phyloP scores from a whole-genome alignment of 345 rosid genomes.

The Trapa incisa region DNA sequence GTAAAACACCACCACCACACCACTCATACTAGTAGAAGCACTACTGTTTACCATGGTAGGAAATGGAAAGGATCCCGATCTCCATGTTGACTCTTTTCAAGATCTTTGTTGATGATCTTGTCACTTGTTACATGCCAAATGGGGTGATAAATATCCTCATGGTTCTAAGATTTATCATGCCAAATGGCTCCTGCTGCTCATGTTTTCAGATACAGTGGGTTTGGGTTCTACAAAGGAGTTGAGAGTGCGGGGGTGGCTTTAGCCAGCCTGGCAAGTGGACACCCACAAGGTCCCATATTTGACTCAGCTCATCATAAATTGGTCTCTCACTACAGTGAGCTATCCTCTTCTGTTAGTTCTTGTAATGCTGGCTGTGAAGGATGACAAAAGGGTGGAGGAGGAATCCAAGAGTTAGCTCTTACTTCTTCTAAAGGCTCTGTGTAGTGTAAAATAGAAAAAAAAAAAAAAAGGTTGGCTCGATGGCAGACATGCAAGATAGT shows the following conservation, averaged over 20 bases:
- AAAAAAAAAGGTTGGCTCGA: no score
- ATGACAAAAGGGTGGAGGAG: slow-evolving; percentile 15
- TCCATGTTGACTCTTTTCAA: background rate
- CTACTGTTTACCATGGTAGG: background rate
- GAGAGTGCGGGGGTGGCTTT: slow-evolving; percentile 93
- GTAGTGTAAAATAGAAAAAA: no score
- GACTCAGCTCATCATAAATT: slow-evolving; percentile 49
- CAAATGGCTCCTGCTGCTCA: background rate
- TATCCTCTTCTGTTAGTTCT: slow-evolving; percentile 61
- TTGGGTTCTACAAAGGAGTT: slow-evolving; percentile 64
- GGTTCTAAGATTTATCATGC: no score
- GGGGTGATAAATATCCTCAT: background rate
- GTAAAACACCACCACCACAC: slow-evolving; percentile 7
- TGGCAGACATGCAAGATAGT: no score
- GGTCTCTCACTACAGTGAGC: slow-evolving; percentile 71
- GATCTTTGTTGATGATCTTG: background rate
- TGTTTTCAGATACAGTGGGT: slow-evolving; percentile 49
- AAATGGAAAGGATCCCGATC: background rate
- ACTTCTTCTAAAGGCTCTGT: no score
- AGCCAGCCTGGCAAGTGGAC: slow-evolving; percentile 79
- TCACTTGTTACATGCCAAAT: background rate
- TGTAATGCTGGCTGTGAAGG: slow-evolving; percentile 60
- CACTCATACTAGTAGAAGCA: background rate
- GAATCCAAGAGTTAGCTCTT: background rate
- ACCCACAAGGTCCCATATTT: slow-evolving; percentile 46